A percentile compares a stretch with the other conserved stretches of the same genome.
These are phyloP conservation scores for Suillus brevipes DNA, from an alignment of 768 basidiomycete genomes.

Conservation along the genomic window DNA sequence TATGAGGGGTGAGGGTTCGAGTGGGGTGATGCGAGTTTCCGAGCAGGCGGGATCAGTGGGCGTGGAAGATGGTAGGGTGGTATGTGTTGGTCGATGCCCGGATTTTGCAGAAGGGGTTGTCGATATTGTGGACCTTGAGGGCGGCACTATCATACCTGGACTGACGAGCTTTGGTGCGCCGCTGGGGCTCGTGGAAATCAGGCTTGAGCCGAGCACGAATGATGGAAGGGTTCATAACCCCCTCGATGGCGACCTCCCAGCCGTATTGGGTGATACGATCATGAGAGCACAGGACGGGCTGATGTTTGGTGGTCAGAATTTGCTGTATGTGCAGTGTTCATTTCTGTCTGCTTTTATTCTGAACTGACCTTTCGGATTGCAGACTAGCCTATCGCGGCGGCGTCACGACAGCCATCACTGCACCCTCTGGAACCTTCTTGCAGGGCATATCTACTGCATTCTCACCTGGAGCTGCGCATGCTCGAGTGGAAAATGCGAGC, in stretches of 20 bases:
- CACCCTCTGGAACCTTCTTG: conserved; percentile 48
- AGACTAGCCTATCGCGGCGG: conserved; percentile 69
- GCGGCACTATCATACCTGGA: conserved; percentile 70
- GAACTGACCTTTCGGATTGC: neutral
- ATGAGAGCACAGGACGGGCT: conserved; percentile 73
- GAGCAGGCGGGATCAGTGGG: conserved; percentile 32
- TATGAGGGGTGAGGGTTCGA: too few species aligned
- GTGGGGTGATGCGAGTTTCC: conserved; percentile 27
- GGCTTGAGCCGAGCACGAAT: conserved; percentile 63
- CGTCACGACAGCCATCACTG: conserved; percentile 60
- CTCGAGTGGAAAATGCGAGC: conserved; percentile 56
- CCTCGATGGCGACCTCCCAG: conserved; percentile 42
- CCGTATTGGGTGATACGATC: conserved; percentile 52
- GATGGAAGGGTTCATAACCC: conserved; percentile 68
- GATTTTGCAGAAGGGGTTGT: conserved; percentile 14
- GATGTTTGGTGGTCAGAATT: conserved; percentile 66
- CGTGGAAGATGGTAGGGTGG: conserved; percentile 51
- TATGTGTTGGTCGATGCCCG: conserved; percentile 46
- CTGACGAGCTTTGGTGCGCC: conserved; percentile 71
- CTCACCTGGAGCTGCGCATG: conserved; percentile 54
- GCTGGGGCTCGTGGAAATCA: conserved; percentile 71
- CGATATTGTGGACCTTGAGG: conserved; percentile 60
- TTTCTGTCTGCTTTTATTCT: neutral
- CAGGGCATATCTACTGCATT: conserved; percentile 64
- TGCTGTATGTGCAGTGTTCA: conserved; percentile 51